Evolutionary conservation across 2,329 filamentous ascomycete genomes (phyloP), one percentile per base, ranked within the genome.

Genomic region (Aureobasidium sp.): DNA sequence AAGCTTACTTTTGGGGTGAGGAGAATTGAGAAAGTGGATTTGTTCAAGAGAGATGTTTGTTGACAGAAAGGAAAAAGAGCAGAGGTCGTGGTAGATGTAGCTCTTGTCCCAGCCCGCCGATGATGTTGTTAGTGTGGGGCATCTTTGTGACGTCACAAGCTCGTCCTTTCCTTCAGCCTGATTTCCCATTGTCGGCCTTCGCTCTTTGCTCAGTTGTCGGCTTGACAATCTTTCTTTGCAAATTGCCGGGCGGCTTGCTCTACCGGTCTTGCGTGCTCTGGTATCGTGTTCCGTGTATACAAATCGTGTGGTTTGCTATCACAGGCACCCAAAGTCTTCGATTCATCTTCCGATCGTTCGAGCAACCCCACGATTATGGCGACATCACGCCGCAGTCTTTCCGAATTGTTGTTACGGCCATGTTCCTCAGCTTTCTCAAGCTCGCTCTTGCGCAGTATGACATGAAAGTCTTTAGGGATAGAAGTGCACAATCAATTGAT

Each of bases 101-200:
- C 39, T 37, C 20, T 15, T 15, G 12, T 26, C 10, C 20, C 55
- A 47, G 41, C 43, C 55, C 55, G 34, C 43, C 55, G 55, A 59
- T 59, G 55, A 59, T 59, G 55, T 59, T 59, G 55, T 39, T 15
- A 39, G 41, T 59, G 53, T 57, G 55, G 55, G 43, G 55, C 55
- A 47, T 37, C 34, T 15, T n/a, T n/a, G n/a, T 59, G 55, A 59
- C 55, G 55, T 59, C 55, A 59, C 20, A 20, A 26, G 20, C 43
- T 47, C 43, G 55, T 27, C 29, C n/a, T 48, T 59, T 59, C 46
- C 43, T 59, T 60, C 57, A 60, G 57, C 57, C 57, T 60, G 57
- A 60, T 51, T 60, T 50, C 20, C 13, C 24, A 4, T 17, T 17
- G 26, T 32, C 51, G 37, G 37, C 51, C 51, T 55, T 55, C 24